Evolutionary conservation across 2,329 filamentous ascomycete species (phyloP).

Genomic region (Beauveria asiatica): DNA sequence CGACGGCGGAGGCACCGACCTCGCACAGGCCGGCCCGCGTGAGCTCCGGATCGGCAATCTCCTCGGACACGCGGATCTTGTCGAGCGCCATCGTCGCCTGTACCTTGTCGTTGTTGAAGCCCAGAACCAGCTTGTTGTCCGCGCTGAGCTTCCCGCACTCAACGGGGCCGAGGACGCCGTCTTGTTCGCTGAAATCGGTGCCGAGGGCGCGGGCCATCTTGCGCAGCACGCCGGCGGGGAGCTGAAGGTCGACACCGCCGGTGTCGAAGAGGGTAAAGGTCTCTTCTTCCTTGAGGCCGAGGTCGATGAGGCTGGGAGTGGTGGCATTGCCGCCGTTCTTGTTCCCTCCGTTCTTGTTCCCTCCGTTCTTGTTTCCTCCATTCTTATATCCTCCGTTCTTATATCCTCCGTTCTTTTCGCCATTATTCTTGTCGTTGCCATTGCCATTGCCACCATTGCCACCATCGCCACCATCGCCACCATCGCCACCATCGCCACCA

Average conservation of each 20-base stretch:
- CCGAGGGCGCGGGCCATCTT: not conserved
- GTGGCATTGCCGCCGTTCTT: not conserved
- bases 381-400: not conserved
- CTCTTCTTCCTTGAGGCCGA: not conserved
- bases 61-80: not conserved
- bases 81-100: not conserved
- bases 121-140: slow-evolving; percentile 3
- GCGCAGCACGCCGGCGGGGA: not conserved
- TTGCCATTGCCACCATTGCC: not conserved
- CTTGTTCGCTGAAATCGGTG: not conserved
- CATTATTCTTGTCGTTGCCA: not conserved
- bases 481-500: not conserved
- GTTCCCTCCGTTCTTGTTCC: not conserved
- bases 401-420: not conserved
- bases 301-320: not conserved
- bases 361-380: not conserved
- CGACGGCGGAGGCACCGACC: not conserved
- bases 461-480: not conserved
- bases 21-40: not conserved
- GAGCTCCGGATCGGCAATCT: not conserved
- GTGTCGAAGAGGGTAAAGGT: not conserved
- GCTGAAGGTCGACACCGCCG: not conserved
- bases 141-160: not conserved
- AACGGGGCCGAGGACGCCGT: not conserved
- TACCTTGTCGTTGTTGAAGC: not conserved